phyloP scores from a whole-genome alignment of 1,139 yeast species.

The Protomyces lactucae-debilis region DNA sequence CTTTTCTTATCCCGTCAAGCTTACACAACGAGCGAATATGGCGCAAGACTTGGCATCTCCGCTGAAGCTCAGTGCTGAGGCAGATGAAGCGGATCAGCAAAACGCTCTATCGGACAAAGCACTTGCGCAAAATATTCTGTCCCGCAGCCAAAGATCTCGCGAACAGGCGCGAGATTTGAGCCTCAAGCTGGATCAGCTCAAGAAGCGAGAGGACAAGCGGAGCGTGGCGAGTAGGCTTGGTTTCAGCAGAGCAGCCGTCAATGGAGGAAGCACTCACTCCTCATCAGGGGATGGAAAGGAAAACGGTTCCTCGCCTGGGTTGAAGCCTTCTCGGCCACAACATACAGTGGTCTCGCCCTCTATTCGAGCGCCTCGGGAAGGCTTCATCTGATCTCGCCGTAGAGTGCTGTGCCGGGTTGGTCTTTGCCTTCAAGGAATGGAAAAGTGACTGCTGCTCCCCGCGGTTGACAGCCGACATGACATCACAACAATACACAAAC shows the following conservation, averaged over 20 bases:
- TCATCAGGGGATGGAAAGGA: slow-evolving; percentile 3
- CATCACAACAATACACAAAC: no score
- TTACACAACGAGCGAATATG: neutral
- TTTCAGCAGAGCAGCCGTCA: neutral
- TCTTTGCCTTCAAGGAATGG: no score
- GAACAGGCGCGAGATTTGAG: slow-evolving; percentile 18
- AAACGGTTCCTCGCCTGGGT: neutral
- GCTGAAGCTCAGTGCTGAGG: neutral
- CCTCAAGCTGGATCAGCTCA: slow-evolving; percentile 14
- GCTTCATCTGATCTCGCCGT: slow-evolving; percentile 3
- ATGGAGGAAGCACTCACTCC: neutral
- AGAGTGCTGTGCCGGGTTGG: no score
- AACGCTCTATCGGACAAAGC: slow-evolving; percentile 19
- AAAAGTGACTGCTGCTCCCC: no score
- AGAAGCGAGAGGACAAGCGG: slow-evolving; percentile 7
- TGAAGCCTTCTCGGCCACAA: neutral
- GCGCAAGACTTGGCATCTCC: neutral
- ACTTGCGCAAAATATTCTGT: slow-evolving; percentile 3
- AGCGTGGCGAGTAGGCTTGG: neutral
- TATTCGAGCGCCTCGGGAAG: slow-evolving; percentile 20
- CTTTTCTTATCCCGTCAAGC: slow-evolving; percentile 2
- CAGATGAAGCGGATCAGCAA: slow-evolving; percentile 6
- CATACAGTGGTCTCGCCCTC: slow-evolving; percentile 11
- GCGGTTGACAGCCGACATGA: no score
- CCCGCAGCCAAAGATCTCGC: slow-evolving; percentile 17